A percentile compares a stretch with the other conserved stretches of the same genome.
phyloP scores from a whole-genome alignment of 2,329 filamentous ascomycete genomes.

The Cladosporium sp. region DNA sequence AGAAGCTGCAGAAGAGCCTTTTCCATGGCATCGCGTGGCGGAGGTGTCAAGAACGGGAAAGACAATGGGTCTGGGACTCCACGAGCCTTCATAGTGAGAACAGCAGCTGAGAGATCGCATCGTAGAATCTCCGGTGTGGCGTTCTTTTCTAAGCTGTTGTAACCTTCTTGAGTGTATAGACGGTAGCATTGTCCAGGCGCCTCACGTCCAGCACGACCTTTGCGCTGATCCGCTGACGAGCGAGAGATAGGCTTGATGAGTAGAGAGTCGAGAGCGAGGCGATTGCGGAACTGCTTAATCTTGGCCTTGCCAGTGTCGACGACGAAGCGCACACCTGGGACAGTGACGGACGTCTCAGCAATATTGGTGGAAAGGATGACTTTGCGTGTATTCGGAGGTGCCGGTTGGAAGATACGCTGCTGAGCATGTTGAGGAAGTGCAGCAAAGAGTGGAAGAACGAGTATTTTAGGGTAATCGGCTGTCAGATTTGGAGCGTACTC shows the following conservation, averaged over 20 bases:
- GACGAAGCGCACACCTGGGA: constrained; percentile 86
- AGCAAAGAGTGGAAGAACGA: constrained; percentile 79
- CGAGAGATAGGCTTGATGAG: constrained; percentile 87
- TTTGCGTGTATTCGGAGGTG: constrained; percentile 73
- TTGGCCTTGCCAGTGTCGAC: constrained; percentile 93
- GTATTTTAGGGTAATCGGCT: constrained; percentile 40
- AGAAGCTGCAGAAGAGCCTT: constrained; percentile 78
- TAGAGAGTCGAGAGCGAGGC: constrained; percentile 83
- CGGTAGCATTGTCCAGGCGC: constrained; percentile 84
- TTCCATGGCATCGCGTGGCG: constrained; percentile 71
- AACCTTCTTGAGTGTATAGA: constrained; percentile 78
- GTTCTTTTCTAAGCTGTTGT: constrained; percentile 63
- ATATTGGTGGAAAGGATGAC: constrained; percentile 94
- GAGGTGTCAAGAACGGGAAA: constrained; percentile 83
- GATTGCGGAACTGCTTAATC: constrained; percentile 81
- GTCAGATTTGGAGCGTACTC: constrained; percentile 71
- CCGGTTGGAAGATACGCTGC: constrained; percentile 76
- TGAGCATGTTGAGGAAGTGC: constrained; percentile 84
- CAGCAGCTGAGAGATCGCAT: constrained; percentile 79
- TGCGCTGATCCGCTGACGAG: constrained; percentile 86
- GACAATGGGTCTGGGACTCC: constrained; percentile 75
- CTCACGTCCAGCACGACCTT: constrained; percentile 90
- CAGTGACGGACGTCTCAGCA: constrained; percentile 96
- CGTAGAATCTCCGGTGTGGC: constrained; percentile 86
- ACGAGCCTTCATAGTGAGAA: constrained; percentile 90